Evolutionary conservation across 148 eudicot genomes (phyloP).

Genomic region (Drosera capensis): DNA sequence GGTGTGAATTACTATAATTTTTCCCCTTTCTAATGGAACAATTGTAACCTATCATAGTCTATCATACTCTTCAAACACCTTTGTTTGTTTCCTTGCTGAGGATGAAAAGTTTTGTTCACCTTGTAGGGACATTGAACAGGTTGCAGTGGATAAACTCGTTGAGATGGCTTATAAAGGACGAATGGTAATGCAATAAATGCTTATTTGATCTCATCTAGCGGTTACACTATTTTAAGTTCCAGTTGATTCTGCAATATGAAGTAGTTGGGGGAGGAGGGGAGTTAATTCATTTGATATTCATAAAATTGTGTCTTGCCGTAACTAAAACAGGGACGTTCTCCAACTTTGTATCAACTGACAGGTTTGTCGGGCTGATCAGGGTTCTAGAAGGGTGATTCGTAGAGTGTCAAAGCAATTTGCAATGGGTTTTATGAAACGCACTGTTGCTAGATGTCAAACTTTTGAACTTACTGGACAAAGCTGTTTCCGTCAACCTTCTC

Average conservation of each 20-base stretch:
- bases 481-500: slow-evolving; percentile 34
- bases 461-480: slow-evolving; percentile 34
- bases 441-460: slow-evolving; percentile 26
- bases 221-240: too few relatives aligned
- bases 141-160: slow-evolving; percentile 37
- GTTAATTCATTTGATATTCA: too few relatives aligned
- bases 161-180: slow-evolving; percentile 46
- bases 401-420: slow-evolving; percentile 43
- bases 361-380: slow-evolving; percentile 31
- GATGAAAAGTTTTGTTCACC: slow-evolving; percentile 1
- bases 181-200: slow-evolving; percentile 25
- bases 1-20: slow-evolving; percentile 9
- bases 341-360: background rate
- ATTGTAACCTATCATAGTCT: too few relatives aligned
- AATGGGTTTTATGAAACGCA: slow-evolving; percentile 32
- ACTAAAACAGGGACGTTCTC: background rate
- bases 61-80: too few relatives aligned
- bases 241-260: background rate
- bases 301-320: background rate
- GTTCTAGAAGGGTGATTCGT: slow-evolving; percentile 31
- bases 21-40: background rate
- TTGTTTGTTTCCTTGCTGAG: background rate
- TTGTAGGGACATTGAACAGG: slow-evolving; percentile 33
- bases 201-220: background rate
- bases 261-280: too few relatives aligned